A percentile compares a stretch with the other conserved stretches of the same genome.
Conservation (phyloP, 352 stramenopile genomes). For the Phytophthora chlamydospora region DNA sequence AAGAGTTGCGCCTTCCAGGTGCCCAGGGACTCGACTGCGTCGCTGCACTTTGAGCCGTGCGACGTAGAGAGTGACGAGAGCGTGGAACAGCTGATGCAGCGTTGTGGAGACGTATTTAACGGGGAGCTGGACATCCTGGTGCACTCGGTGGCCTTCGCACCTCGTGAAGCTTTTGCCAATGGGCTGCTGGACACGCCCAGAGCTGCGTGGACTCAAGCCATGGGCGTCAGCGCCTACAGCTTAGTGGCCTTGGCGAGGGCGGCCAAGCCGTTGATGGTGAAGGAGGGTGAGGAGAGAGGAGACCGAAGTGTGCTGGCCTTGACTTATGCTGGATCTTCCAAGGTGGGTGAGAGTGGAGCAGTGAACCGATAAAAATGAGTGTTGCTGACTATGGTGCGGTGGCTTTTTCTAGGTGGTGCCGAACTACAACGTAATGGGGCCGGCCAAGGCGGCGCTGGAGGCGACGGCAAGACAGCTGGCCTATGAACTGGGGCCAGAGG, state of each 20-base stretch:
- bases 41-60: constrained; percentile 66
- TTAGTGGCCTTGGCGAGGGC: constrained; percentile 83
- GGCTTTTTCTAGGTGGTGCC: constrained; percentile 69
- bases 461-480: constrained; percentile 84
- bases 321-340: constrained; percentile 85
- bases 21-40: constrained; percentile 14
- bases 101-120: constrained; percentile 49
- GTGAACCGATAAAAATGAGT: background rate
- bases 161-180: constrained; percentile 70
- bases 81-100: constrained; percentile 55
- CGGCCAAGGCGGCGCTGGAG: constrained; percentile 91
- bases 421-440: constrained; percentile 94
- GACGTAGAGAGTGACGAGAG: constrained; percentile 75
- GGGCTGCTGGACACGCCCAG: constrained; percentile 57
- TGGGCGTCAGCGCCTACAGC: constrained; percentile 91
- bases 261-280: constrained; percentile 60
- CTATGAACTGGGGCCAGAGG: constrained; percentile 71
- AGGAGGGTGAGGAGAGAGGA: constrained; percentile 8
- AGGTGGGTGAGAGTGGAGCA: constrained; percentile 21
- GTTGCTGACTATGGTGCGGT: constrained; percentile 1
- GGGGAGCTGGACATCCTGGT: constrained; percentile 85
- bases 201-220: constrained; percentile 74
- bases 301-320: constrained; percentile 87
- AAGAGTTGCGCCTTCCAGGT: constrained; percentile 57
- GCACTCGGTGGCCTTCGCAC: constrained; percentile 92